Evolutionary conservation across 257 asterid genomes (phyloP), one percentile per base, ranked within the genome.

Genomic region (Lycium barbarum): DNA sequence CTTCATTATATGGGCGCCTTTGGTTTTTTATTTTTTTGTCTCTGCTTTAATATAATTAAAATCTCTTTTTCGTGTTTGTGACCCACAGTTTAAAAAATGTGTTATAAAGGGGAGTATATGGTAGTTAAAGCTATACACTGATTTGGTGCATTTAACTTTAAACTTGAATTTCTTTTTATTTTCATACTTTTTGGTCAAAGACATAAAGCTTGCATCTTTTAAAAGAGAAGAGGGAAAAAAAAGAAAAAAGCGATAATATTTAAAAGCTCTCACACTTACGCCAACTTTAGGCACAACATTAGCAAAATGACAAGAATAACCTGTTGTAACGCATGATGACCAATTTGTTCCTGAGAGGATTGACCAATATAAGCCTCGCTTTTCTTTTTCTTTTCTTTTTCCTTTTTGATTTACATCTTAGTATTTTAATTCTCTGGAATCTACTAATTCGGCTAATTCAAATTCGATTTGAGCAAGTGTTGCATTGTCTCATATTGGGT

Each of bases 171-270:
- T 73, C 20, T 33, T 71, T 47, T 49, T 73, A 73, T 47, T 73
- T 73, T 73, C 43, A 26, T 49, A 74, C 81, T 20, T 47, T 74
- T 26, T 73, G 61, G 81, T 73, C 81, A 73, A 47, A 47, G 7
- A 73, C 81, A 73, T 47, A 73, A 73, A 73, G 81, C 3, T 47
- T 74, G 40, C 20, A 74, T 74, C 81, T 47, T 47, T 0, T 2
- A 43, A 49, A 14, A 13, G 8, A 66, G 9, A 65, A 1, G 0
- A 26, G 33, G 33, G 33, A 11, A 26, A 33, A 66, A 66, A 67
- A 55, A 55, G 6, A 18, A 13, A 55, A 66, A 1, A 67, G 14
- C 11, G 36, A 20, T 74, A n/a, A 45, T 73, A 6, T 74, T 74
- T 18, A 47, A 74, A 74, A 68, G 78, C 0, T 68, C 53, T 68